Base-by-base conservation (phyloP, 73 alveolate species). In the Paramecium sexaurelia region DNA sequence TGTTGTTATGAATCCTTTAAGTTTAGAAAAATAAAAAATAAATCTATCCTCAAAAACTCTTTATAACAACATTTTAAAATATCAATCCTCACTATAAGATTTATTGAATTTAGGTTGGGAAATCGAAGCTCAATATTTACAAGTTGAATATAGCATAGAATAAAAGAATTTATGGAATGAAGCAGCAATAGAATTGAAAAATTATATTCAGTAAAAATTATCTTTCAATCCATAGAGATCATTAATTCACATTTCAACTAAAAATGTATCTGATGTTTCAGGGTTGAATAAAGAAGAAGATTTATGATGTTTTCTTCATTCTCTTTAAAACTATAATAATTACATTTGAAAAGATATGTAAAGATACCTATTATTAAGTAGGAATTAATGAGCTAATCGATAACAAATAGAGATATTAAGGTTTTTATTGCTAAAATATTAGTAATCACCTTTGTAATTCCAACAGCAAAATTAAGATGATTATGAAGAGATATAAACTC, bases 211-310 rank as follows among this genome's bases (percentile, higher is more conserved):
- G 41, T 9, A 78, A 11, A 39, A 73, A 10, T 1, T 2, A 73
- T 61, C 36, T 41, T 78, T 78, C 13, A 78, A 78, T 78, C 90
- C 90, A 8, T 43, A 41, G n/a, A 37, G 41, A n/a, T 29, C 90
- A 24, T 5, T 15, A 61, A 22, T 22, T 41, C 33, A 37, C 24
- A 1, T 55, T 0, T 78, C 90, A 2, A 15, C 57, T n/a, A 26
- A 8, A 78, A 17, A 24, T 35, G 90, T 56, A 4, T 20, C 55
- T 4, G 22, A 19, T 13, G 41, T 40, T 11, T 22, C 90, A 3
- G 22, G 41, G 11, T 22, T 78, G 55, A 75, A 73, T 7, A 78
- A 41, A 41, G 19, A 17, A 0, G 90, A 78, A 24, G 90, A 75
- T 8, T n/a, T 78, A 78, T 43, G 71, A 78, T 61, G 27, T 78